phyloP scores from a whole-genome alignment of 192 early-diverging fungal species.

The Piromyces finnis region DNA sequence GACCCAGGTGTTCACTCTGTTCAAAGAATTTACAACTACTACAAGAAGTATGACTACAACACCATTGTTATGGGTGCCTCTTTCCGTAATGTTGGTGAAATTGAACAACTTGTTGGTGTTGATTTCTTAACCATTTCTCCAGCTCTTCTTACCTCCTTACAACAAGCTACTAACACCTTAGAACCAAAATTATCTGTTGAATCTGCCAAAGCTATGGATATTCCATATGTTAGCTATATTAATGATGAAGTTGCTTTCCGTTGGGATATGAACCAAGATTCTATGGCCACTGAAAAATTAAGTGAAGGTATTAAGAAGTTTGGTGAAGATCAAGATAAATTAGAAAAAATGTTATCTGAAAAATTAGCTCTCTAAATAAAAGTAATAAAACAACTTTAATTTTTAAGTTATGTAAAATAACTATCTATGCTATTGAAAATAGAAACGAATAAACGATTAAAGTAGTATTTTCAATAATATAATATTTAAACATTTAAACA shows the following conservation, averaged over 20 bases:
- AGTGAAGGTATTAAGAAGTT: conserved; percentile 98
- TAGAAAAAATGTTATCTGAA: conserved; percentile 42
- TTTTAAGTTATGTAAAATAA: too few species aligned
- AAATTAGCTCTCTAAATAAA: conserved; percentile 1
- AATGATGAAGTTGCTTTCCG: conserved; percentile 73
- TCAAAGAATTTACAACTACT: conserved; percentile 94
- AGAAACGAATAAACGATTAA: too few species aligned
- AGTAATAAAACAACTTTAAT: too few species aligned
- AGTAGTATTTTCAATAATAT: too few species aligned
- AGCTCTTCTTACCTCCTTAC: conserved; percentile 60
- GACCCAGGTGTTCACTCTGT: conserved; percentile 94
- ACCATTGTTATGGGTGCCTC: conserved; percentile 99
- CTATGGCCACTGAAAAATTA: conserved; percentile 97
- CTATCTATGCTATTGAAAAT: too few species aligned
- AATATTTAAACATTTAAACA: too few species aligned
- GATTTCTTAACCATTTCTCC: conserved; percentile 97
- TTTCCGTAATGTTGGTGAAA: conserved; percentile 94
- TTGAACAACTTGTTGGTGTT: conserved; percentile 88
- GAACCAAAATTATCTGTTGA: conserved; percentile 56
- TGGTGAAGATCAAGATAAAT: conserved; percentile 67
- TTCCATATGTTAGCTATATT: conserved; percentile 45
- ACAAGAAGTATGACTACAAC: conserved; percentile 92
- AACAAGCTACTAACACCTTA: conserved; percentile 39
- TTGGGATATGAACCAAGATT: conserved; percentile 92
- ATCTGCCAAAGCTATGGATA: conserved; percentile 29